A percentile compares a stretch with the other conserved stretches of the same genome.
Conservation (phyloP, 306 rosid species). For the Mimosa bimucronata region DNA sequence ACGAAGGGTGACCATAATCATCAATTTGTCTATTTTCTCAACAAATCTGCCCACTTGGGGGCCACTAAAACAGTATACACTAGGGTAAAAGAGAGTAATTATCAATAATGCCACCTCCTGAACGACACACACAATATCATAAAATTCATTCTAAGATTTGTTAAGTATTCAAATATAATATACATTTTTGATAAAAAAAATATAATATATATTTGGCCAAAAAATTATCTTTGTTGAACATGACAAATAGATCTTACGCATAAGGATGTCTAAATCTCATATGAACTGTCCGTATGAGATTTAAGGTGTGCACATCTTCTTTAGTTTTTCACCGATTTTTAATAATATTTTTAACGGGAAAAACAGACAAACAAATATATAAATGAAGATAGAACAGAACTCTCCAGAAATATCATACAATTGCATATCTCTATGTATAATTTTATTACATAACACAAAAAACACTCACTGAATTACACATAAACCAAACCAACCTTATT, state of each 20-base stretch:
- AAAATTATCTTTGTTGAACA: too few species aligned
- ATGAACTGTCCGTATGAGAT: neutral
- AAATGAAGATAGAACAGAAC: neutral
- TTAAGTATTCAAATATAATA: too few species aligned
- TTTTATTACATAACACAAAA: constrained; percentile 10
- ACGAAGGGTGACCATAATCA: neutral
- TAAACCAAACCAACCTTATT: neutral
- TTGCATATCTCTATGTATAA: neutral
- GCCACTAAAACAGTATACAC: neutral
- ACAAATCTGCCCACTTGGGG: neutral
- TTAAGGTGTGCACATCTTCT: neutral
- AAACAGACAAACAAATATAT: too few species aligned
- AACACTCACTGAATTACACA: neutral
- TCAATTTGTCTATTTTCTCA: neutral
- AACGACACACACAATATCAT: too few species aligned
- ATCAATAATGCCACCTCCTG: too few species aligned
- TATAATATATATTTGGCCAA: too few species aligned
- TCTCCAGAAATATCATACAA: neutral
- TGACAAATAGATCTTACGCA: neutral
- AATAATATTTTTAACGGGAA: neutral
- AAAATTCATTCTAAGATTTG: neutral
- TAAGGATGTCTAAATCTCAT: neutral
- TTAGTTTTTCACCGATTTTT: too few species aligned
- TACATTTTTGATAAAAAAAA: too few species aligned
- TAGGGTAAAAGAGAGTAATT: neutral